Base-by-base conservation (phyloP, 1,284 basidiomycete species). In the Malassezia dermatis region DNA sequence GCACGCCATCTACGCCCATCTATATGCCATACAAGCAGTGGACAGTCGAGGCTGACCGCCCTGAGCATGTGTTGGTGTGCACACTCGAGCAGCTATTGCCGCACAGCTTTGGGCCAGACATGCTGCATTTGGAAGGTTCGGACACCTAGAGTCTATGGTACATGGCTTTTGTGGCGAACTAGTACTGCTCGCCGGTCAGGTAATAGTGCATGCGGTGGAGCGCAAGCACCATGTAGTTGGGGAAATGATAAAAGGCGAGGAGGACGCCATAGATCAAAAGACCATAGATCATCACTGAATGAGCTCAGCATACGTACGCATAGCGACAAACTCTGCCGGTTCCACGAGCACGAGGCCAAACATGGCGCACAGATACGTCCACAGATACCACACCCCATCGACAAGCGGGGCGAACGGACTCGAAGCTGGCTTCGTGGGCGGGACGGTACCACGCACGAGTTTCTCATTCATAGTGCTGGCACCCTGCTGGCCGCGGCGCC, bases 81-180 rank as follows among this genome's bases (percentile, higher is more conserved):
- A 83, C 37, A 75, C 78, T 94, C 15, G 86, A 79, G 2, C 81
- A 84, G 60, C 77, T 95, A 31, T 77, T 94, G 43, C 90, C 89
- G 0, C 79, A 86, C 76, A 88, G 86, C 73, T 93, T 93, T 76
- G 89, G 90, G 0, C 89, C 89, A 1, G 88, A 85, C 17, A 21
- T 31, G 21, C 24, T 56, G 17, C 24, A 31, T 3, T 5, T 15
- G 15, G 27, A 48, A 15, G 17, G 31, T 4, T n/a, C 23, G 34
- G 5, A 21, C 8, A 21, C 27, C 21, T 27, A 30, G 15, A 15
- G 21, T 30, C 44, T 46, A 32, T 46, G 3, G 12, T 46, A 46
- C 44, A 46, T 17, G 31, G 19, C 30, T 30, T 12, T 19, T 19
- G 15, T 8, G n/a, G 27, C 23, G n/a, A 6, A n/a, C 26, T 31